Percentiles rank a stretch among this genome's conserved stretches.
phyloP scores from a whole-genome alignment of 2,329 filamentous ascomycete species.

The Hypoxylon sp. region DNA sequence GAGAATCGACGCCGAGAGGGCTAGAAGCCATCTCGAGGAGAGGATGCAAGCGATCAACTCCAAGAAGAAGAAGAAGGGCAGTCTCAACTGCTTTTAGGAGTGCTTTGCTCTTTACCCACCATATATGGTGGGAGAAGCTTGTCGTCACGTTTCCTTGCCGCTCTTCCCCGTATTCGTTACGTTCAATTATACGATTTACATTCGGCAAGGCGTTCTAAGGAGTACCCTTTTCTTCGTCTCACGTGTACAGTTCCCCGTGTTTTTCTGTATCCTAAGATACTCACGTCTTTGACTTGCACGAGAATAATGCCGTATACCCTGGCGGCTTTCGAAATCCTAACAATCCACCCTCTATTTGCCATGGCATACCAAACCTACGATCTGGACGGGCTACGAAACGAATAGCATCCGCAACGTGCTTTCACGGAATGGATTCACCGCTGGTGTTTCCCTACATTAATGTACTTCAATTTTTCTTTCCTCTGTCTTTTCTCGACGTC shows the following conservation, averaged over 20 bases:
- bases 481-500: constrained; percentile 18
- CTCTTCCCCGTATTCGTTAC: constrained; percentile 17
- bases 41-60: constrained; percentile 90
- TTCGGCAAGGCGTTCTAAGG: constrained; percentile 36
- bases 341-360: constrained; percentile 28
- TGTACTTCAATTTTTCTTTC: no score
- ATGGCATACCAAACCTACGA: constrained; percentile 37
- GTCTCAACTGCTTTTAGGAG: constrained; percentile 94
- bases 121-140: constrained; percentile 17
- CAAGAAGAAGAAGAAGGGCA: constrained; percentile 96
- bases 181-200: constrained; percentile 17
- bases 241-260: constrained; percentile 9
- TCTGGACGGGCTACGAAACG: constrained; percentile 43
- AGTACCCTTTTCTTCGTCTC: constrained; percentile 21
- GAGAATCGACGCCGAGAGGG: constrained; percentile 86
- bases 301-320: constrained; percentile 21
- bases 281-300: constrained; percentile 7
- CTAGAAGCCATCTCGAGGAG: constrained; percentile 88
- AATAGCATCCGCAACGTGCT: constrained; percentile 39
- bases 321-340: constrained; percentile 22
- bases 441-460: constrained; percentile 13
- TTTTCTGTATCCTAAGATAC: constrained; percentile 14
- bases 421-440: constrained; percentile 30
- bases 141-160: constrained; percentile 18
- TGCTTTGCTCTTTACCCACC: constrained; percentile 36